Base-by-base conservation (phyloP, 73 alveolate genomes). In the Uronychia binucleata region DNA sequence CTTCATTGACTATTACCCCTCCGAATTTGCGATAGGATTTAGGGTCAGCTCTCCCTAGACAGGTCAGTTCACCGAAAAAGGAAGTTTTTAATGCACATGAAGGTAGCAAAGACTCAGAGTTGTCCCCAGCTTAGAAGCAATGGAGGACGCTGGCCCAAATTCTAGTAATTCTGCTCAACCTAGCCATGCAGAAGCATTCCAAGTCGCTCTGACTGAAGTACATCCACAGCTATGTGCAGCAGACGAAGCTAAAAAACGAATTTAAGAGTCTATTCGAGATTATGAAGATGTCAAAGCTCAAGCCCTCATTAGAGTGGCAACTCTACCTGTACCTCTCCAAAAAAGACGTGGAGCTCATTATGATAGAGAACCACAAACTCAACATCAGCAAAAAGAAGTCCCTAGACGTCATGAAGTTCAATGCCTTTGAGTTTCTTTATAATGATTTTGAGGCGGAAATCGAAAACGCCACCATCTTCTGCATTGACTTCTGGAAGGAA, bases 401-500 rank as follows among this genome's bases (percentile, higher is more conserved):
- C 67, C 67, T 46, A 19, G 67, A 46, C 19, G 67, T 46, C 67
- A 46, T 46, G 67, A 46, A 46, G n/a, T 46, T 11, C 67, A 5
- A 46, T 46, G 19, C 67, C 67, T 46, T 46, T 46, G 67, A 46
- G 67, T 46, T 46, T 46, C 67, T 46, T 19, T 46, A 46, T 46
- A 19, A 46, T 19, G 67, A 46, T 11, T 46, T 46, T 46, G 67
- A 46, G 67, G 67, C 19, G 19, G 67, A 46, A 19, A 46, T 46
- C 67, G 67, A 46, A 46, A 46, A 46, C 67, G 67, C 67, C 19
- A 46, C 67, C 19, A 5, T 46, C 67, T 46, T 46, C 67, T 83
- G 90, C 78, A 28, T 83, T 1, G 90, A 83, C 57, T 83, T 83
- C 74, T 83, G 90, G 90, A 67, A 75, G 74, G 90, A 83, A 75